Evolutionary conservation across 352 stramenopile species (phyloP).

Genomic region (Phytophthora parvispora): DNA sequence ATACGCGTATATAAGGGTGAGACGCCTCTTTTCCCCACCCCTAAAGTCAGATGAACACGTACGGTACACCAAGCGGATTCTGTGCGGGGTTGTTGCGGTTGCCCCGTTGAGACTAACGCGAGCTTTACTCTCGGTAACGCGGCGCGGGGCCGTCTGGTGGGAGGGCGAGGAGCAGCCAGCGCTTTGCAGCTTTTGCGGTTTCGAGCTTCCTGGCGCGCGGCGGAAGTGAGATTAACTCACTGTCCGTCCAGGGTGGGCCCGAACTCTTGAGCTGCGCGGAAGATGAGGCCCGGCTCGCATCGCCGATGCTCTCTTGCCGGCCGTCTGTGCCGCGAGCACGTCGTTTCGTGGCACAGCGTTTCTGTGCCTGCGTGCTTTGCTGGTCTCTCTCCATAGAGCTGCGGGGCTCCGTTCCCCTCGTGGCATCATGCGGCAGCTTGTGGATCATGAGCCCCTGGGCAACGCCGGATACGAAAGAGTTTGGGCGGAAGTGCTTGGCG

Average conservation of each 20-base stretch:
- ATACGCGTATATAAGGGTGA: slow-evolving; percentile 3
- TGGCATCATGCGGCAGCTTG: slow-evolving; percentile 17
- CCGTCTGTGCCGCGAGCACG: slow-evolving; percentile 31
- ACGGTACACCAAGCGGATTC: slow-evolving; percentile 19
- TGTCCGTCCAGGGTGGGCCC: slow-evolving; percentile 13
- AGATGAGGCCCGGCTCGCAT: slow-evolving; percentile 12
- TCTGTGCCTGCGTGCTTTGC: slow-evolving; percentile 26
- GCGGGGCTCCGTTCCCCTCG: slow-evolving; percentile 19
- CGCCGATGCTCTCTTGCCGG: slow-evolving; percentile 13
- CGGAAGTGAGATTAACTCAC: slow-evolving; percentile 23
- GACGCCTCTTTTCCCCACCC: slow-evolving; percentile 17
- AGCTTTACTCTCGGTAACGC: slow-evolving; percentile 5
- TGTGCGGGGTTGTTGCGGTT: slow-evolving; percentile 27
- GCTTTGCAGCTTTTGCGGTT: slow-evolving; percentile 3
- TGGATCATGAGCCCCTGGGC: slow-evolving; percentile 2
- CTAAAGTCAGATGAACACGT: slow-evolving; percentile 33
- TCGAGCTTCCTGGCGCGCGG: not conserved
- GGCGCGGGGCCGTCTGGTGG: slow-evolving; percentile 15
- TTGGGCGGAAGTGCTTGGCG: slow-evolving; percentile 12
- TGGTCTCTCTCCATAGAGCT: slow-evolving; percentile 23
- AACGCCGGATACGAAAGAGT: slow-evolving; percentile 2
- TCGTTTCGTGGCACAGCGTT: slow-evolving; percentile 25
- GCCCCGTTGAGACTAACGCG: slow-evolving; percentile 26
- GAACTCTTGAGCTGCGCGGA: slow-evolving; percentile 14
- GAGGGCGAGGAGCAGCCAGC: slow-evolving; percentile 3